Base-by-base conservation (phyloP, 2,329 filamentous ascomycete species). In the Neurospora sp. region DNA sequence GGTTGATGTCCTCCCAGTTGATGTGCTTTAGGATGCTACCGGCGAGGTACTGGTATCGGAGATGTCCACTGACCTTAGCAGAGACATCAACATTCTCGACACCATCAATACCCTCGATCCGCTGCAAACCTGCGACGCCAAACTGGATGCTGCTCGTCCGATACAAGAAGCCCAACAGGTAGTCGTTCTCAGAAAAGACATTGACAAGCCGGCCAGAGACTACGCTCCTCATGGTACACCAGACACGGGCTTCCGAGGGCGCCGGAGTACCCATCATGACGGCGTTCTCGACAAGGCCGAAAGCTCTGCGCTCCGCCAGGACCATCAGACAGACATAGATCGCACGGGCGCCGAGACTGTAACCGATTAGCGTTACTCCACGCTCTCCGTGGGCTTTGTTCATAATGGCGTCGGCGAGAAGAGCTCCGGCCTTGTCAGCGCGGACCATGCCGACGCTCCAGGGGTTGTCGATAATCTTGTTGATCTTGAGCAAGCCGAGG, bases 181-280 rank as follows among this genome's bases (percentile, higher is more conserved):
- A 93, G 78, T 98, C 95, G 66, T 93, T 92, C 68, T 91, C 89
- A 0, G 92, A 96, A 78, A 90, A 97, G 3, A 96, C 93, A 75
- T 97, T 98, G 76, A 97, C 86, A n/a, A 97, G 84, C 28, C 93
- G 88, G 0, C 94, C 93, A 52, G 89, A 86, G 4, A 97, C 93
- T 2, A 95, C 91, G 71, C 88, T 90, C 73, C 92, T 89, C 77
- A 97, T 86, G 6, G 88, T 85, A 38, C 91, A 84, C 94, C 95
- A 97, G 68, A 92, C 89, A 8, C 85, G 84, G 2, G 85, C 85
- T 28, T 91, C 86, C 1, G 91, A 89, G 0, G 94, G 93, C 6
- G 90, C 90, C 0, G 95, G 93, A 0, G 91, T 86, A 1, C 95
- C 95, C 78, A 97, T 93, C 68, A 98, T 78, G 36, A 97, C 88